Base-by-base conservation (phyloP, 805 yeast genomes). In the Ogataea henricii region DNA sequence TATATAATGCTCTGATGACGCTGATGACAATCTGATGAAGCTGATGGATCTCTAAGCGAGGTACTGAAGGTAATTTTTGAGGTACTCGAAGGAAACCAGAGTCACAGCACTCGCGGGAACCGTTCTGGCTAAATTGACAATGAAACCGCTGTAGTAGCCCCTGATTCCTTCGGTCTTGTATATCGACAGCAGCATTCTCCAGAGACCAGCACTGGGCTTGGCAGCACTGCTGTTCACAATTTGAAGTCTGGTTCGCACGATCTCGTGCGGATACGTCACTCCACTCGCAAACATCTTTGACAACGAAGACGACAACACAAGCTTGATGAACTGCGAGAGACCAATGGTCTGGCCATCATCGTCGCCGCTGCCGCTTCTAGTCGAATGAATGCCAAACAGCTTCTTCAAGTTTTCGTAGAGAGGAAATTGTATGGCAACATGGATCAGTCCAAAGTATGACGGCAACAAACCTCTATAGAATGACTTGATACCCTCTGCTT, bases 81-180 rank as follows among this genome's bases (percentile, higher is more conserved):
- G 78, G 64, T 85, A 86, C 63, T 94, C 99, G 66, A 88, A 94
- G 23, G 96, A 87, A 8, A 92, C 90, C 57, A 94, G 73, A 2
- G 99, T 94, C n/a, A 92, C 89, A 1, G 97, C 97, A 57, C 90
- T 81, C 1, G 97, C 91, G 3, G 99, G 99, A 0, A 92, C 89
- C 0, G 99, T 94, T 57, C 99, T 74, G 25, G 89, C 80, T 60
- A 94, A 70, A 62, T 94, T 94, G 17, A 95, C 84, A 0, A 83
- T 76, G 59, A 91, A 87, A 0, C 99, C 99, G 1, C 94, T 84
- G 63, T 94, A 94, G 64, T 89, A 92, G 3, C 94, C 97, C 30
- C 74, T 66, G 45, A 85, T 53, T 2, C 97, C 97, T 63, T 91
- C 97, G 45, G 76, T 80, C 49, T 61, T 54, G 60, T 75, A 79